Evolutionary conservation across 1,284 basidiomycete genomes (phyloP), one percentile per base, ranked within the genome.

Genomic region (Leccinum subrobustum): DNA sequence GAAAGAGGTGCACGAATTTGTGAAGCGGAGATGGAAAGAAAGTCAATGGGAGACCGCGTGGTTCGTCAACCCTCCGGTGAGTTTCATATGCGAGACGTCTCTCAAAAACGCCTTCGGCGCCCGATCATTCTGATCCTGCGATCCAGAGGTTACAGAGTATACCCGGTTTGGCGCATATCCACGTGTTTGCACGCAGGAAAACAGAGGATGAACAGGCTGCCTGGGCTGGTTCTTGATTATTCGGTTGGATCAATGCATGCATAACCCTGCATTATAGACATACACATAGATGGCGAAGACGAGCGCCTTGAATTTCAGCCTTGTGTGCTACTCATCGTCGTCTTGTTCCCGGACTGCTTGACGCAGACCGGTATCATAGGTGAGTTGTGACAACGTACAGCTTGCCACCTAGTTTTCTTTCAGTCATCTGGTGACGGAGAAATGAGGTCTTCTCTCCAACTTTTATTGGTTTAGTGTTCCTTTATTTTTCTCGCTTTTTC

Each of bases 11-110:
- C 77, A 81, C 53, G 74, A 74, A 57, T 93, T 88, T 71, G 81
- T 93, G 31, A 78, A 75, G 70, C 76, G 76, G 50, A 76, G 83
- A 55, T 93, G 91, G 91, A 68, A 68, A 14, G 88, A 89, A 68
- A 71, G 70, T 9, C 81, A 83, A 29, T 93, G 89, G 88, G 91
- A 93, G 74, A 91, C 90, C 0, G 88, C 88, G 3, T 93, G 91
- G 91, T 93, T 92, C 70, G 88, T 92, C 33, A 93, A 93, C 69
- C 91, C 91, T 51, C 88, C 87, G 50, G 91, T 91, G 68, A 73
- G 88, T 57, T 47, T 56, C 25, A 7, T 53, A 52, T 59, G 11
- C 3, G 16, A 27, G 0, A 18, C 12, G 2, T 18, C 53, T 42
- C 39, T 27, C 16, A 0, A 57, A 0, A 57, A 37, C 8, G 6